Evolutionary conservation across 192 early-diverging fungal genomes (phyloP).

Genomic region (Backusella westeae): DNA sequence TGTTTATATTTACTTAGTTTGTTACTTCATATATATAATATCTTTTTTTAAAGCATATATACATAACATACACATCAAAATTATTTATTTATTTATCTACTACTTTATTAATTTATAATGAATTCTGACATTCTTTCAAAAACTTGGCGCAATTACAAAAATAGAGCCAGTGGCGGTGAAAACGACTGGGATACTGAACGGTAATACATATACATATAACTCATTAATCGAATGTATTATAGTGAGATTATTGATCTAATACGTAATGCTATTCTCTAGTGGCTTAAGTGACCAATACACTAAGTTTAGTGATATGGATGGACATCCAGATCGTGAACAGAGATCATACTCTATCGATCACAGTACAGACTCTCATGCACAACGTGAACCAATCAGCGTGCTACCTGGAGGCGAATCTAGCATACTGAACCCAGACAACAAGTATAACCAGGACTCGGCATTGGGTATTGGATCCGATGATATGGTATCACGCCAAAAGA

Average conservation of each 20-base stretch:
- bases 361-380: neutral
- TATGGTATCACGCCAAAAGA: neutral
- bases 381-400: neutral
- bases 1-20: no score
- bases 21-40: neutral
- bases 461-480: neutral
- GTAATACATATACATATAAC: neutral
- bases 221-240: neutral
- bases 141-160: neutral
- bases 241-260: neutral
- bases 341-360: neutral
- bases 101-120: neutral
- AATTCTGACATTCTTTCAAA: neutral
- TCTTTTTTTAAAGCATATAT: neutral
- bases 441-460: neutral
- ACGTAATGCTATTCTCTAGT: neutral
- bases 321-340: neutral
- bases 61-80: neutral
- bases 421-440: neutral
- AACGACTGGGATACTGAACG: neutral
- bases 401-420: neutral
- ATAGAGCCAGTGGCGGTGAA: neutral
- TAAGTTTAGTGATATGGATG: neutral
- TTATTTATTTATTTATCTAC: neutral
- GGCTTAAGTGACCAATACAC: neutral